phyloP scores from a whole-genome alignment of 495 filamentous ascomycete genomes.

The Sphaerosporella brunnea region DNA sequence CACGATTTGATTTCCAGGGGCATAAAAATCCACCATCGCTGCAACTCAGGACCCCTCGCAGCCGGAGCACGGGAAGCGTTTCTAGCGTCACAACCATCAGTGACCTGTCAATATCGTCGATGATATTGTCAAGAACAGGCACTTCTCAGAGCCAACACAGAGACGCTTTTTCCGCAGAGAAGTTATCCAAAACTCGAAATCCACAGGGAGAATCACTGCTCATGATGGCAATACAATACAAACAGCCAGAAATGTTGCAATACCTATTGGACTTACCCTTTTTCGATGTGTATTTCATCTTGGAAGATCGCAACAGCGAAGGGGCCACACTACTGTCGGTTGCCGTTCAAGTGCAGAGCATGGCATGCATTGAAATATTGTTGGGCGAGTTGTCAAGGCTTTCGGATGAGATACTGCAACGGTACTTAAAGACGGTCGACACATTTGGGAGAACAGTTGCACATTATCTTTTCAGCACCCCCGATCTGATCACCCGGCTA shows the following conservation, averaged over 20 bases:
- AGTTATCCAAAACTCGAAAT: constrained; percentile 23
- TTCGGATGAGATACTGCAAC: constrained; percentile 31
- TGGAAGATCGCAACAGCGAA: constrained; percentile 73
- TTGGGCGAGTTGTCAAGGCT: constrained; percentile 46
- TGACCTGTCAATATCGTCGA: constrained; percentile 15
- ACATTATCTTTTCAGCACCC: constrained; percentile 82
- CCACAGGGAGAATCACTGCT: constrained; percentile 56
- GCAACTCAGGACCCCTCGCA: constrained; percentile 5
- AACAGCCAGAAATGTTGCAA: constrained; percentile 46
- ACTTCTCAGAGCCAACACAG: constrained; percentile 21
- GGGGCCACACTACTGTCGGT: constrained; percentile 81
- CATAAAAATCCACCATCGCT: constrained; percentile 7
- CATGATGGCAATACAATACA: constrained; percentile 90
- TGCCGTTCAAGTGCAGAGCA: constrained; percentile 76
- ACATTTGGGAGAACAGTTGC: constrained; percentile 70
- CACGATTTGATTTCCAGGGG: constrained; percentile 19
- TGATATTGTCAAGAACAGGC: constrained; percentile 16
- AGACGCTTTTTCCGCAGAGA: constrained; percentile 22
- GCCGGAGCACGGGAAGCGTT: constrained; percentile 18
- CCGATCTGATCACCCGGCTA: constrained; percentile 54
- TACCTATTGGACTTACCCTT: constrained; percentile 48
- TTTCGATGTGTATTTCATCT: constrained; percentile 48
- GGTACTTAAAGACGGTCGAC: constrained; percentile 61
- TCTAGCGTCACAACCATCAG: constrained; percentile 14
- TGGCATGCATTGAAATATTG: constrained; percentile 53